Conservation (phyloP, 1,139 yeast genomes). For the Kurtzmaniella quercitrusa region DNA sequence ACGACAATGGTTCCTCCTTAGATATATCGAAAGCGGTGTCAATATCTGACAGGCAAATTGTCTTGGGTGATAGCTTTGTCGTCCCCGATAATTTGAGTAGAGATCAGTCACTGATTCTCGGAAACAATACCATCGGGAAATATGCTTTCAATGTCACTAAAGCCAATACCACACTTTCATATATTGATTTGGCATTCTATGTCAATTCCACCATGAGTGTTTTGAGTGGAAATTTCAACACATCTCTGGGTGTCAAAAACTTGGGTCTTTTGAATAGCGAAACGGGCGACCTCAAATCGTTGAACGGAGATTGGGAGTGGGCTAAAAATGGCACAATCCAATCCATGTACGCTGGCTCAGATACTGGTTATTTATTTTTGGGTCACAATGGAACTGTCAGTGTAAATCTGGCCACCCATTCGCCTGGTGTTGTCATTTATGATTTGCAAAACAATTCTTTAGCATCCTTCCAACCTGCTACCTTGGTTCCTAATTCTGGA, state of each 20-base stretch:
- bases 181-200: slow-evolving; percentile 34
- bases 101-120: slow-evolving; percentile 28
- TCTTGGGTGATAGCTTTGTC: slow-evolving; percentile 39
- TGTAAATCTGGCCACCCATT: slow-evolving; percentile 16
- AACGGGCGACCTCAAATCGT: slow-evolving; percentile 19
- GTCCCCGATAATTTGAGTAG: slow-evolving; percentile 28
- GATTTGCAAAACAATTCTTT: slow-evolving; percentile 39
- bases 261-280: slow-evolving; percentile 40
- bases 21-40: slow-evolving; percentile 31
- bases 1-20: slow-evolving; percentile 29
- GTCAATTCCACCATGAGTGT: slow-evolving; percentile 49
- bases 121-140: slow-evolving; percentile 15
- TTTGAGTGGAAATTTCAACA: slow-evolving; percentile 45
- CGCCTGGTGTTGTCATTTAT: slow-evolving; percentile 50
- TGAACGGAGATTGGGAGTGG: slow-evolving; percentile 36
- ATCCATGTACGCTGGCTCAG: slow-evolving; percentile 37
- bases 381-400: slow-evolving; percentile 49
- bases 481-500: slow-evolving; percentile 20
- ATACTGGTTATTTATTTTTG: slow-evolving; percentile 36
- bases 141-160: slow-evolving; percentile 21
- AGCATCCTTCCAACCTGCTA: slow-evolving; percentile 46
- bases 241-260: slow-evolving; percentile 15
- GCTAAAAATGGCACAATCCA: slow-evolving; percentile 31
- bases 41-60: slow-evolving; percentile 24
- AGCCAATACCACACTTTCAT: slow-evolving; percentile 22